Evolutionary conservation across 2,329 filamentous ascomycete genomes (phyloP).

Genomic region (Xylaria sp.): DNA sequence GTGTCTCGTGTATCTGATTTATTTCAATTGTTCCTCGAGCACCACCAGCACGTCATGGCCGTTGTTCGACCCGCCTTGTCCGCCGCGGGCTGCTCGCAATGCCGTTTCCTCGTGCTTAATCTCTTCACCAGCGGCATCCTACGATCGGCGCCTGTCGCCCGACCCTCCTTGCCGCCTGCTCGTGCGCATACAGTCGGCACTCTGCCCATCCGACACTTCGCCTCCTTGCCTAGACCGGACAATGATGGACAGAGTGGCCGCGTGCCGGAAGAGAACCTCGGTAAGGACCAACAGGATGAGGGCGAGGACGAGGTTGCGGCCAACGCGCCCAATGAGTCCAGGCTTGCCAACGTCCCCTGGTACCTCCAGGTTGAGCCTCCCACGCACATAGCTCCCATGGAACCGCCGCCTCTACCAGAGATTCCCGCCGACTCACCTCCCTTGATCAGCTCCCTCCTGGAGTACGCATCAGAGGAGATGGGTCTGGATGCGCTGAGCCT

Average conservation of each 20-base stretch:
- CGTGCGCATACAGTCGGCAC: constrained; percentile 17
- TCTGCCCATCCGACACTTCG: constrained; percentile 37
- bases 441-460: constrained; percentile 76
- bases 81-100: constrained; percentile 47
- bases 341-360: constrained; percentile 66
- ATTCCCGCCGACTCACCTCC: constrained; percentile 75
- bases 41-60: constrained; percentile 41
- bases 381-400: constrained; percentile 61
- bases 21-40: neutral
- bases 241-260: constrained; percentile 11
- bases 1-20: neutral
- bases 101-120: constrained; percentile 45
- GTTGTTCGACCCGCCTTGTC: constrained; percentile 42
- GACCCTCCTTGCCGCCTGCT: constrained; percentile 19
- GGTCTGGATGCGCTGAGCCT: constrained; percentile 85
- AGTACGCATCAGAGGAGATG: constrained; percentile 84
- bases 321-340: constrained; percentile 30
- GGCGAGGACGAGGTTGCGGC: constrained; percentile 18
- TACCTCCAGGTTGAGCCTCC: constrained; percentile 81
- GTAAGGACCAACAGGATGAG: neutral
- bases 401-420: constrained; percentile 60
- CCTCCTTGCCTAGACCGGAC: constrained; percentile 34
- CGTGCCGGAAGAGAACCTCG: constrained; percentile 18
- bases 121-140: constrained; percentile 43
- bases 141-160: constrained; percentile 34